A percentile compares a stretch with the other conserved stretches of the same genome.
Conservation (phyloP, 2,329 filamentous ascomycete species). For the Penicillium sp. region DNA sequence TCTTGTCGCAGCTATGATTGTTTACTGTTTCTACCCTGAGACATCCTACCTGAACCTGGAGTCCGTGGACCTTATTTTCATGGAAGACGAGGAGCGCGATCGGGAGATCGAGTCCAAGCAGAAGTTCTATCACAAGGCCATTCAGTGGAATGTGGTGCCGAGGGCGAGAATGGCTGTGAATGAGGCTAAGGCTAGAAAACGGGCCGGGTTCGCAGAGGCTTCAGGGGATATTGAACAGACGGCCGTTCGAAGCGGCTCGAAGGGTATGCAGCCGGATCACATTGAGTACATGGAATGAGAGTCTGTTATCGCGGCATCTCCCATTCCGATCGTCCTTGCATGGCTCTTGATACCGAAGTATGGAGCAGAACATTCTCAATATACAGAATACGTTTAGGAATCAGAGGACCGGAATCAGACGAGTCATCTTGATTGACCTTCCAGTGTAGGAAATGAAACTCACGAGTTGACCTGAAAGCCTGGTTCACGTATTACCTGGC, state of each 20-base stretch:
- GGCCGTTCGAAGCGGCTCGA: background rate
- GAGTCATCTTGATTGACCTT: background rate
- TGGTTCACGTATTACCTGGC: background rate
- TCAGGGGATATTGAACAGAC: constrained; percentile 5
- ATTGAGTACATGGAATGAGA: constrained; percentile 3
- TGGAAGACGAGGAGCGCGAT: constrained; percentile 6
- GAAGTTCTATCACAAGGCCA: constrained; percentile 7
- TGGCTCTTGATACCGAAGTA: background rate
- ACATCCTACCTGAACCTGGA: constrained; percentile 38
- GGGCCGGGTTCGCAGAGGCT: constrained; percentile 1
- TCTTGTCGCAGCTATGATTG: constrained; percentile 24
- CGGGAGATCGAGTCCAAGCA: constrained; percentile 10
- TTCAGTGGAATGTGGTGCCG: constrained; percentile 12
- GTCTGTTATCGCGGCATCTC: background rate
- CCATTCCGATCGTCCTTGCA: background rate
- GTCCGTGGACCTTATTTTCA: constrained; percentile 40
- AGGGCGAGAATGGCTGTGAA: constrained; percentile 11
- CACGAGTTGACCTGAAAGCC: background rate
- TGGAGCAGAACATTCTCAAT: background rate
- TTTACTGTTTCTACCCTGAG: constrained; percentile 36
- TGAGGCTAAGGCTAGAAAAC: constrained; percentile 11
- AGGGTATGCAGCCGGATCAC: background rate
- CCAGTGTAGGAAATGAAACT: background rate
- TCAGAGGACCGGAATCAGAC: background rate
- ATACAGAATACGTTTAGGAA: background rate